Conservation (phyloP, 164 flowering plant genomes). For the Buxus sempervirens region DNA sequence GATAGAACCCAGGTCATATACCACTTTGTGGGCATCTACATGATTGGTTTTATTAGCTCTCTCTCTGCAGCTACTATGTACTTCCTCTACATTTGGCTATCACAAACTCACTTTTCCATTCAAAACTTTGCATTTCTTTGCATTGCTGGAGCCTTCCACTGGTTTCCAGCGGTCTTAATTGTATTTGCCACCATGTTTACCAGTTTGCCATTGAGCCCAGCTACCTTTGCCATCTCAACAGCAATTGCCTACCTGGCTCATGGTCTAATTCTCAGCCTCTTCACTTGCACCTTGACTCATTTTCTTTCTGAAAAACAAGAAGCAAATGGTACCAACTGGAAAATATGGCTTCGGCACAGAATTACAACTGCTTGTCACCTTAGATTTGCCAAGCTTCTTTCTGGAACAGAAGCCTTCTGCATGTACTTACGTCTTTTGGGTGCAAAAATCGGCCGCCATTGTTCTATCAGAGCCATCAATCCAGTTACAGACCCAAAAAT, state of each 20-base stretch:
- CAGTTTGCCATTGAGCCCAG: slow-evolving; percentile 26
- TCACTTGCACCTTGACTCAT: slow-evolving; percentile 31
- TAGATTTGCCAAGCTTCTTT: slow-evolving; percentile 57
- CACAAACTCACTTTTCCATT: slow-evolving; percentile 31
- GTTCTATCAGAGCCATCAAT: slow-evolving; percentile 76
- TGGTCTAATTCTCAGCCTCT: slow-evolving; percentile 49
- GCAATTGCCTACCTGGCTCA: slow-evolving; percentile 49
- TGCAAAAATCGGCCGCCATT: slow-evolving; percentile 57
- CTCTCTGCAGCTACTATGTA: slow-evolving; percentile 57
- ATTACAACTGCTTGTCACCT: slow-evolving; percentile 54
- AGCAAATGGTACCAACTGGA: slow-evolving; percentile 25
- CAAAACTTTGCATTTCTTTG: slow-evolving; percentile 48
- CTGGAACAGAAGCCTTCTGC: slow-evolving; percentile 83
- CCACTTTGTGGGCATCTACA: slow-evolving; percentile 62
- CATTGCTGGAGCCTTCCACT: slow-evolving; percentile 64
- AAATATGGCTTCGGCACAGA: slow-evolving; percentile 50
- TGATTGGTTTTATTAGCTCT: slow-evolving; percentile 55
- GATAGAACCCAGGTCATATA: slow-evolving; percentile 16
- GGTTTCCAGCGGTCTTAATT: slow-evolving; percentile 52
- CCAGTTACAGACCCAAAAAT: slow-evolving; percentile 52
- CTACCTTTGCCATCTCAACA: slow-evolving; percentile 33
- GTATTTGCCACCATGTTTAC: slow-evolving; percentile 44
- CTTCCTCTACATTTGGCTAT: slow-evolving; percentile 33
- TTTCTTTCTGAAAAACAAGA: slow-evolving; percentile 31
- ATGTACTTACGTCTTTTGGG: slow-evolving; percentile 59